Evolutionary conservation across 2,329 filamentous ascomycete genomes (phyloP).

Genomic region (Knufia fluminis): DNA sequence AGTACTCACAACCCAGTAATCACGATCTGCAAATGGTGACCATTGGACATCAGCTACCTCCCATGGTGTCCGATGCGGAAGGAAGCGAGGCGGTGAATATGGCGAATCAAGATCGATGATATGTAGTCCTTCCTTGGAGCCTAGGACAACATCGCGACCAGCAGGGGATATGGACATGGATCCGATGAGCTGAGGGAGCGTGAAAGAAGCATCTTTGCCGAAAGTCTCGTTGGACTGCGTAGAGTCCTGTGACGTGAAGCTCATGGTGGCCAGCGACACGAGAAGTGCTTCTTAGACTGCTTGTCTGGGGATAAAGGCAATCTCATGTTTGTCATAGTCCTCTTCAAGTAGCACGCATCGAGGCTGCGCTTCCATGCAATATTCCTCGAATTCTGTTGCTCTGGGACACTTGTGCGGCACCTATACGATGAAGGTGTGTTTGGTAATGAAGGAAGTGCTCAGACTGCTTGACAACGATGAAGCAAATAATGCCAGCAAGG

Average conservation of each 20-base stretch:
- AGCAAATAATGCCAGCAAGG: no score
- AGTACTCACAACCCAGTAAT: slow-evolving; percentile 90
- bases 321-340: slow-evolving; percentile 12
- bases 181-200: slow-evolving; percentile 69
- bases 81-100: slow-evolving; percentile 73
- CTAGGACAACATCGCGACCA: slow-evolving; percentile 80
- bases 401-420: no score
- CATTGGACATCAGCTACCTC: slow-evolving; percentile 93
- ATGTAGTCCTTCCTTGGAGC: slow-evolving; percentile 77
- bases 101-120: slow-evolving; percentile 88
- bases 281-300: slow-evolving; percentile 17
- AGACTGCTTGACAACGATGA: no score
- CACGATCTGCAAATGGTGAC: slow-evolving; percentile 82
- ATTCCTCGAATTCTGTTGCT: background rate
- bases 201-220: slow-evolving; percentile 72
- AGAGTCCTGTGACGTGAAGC: slow-evolving; percentile 34
- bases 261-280: slow-evolving; percentile 28
- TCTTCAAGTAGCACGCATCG: background rate
- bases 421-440: no score
- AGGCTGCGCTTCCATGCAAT: slow-evolving; percentile 6
- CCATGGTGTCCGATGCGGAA: slow-evolving; percentile 85
- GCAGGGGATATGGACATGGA: slow-evolving; percentile 90
- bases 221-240: slow-evolving; percentile 83
- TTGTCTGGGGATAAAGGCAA: background rate
- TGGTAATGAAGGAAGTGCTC: no score